Conservation (phyloP, 208 protist genomes). For the Herpetomonas tarakana region DNA sequence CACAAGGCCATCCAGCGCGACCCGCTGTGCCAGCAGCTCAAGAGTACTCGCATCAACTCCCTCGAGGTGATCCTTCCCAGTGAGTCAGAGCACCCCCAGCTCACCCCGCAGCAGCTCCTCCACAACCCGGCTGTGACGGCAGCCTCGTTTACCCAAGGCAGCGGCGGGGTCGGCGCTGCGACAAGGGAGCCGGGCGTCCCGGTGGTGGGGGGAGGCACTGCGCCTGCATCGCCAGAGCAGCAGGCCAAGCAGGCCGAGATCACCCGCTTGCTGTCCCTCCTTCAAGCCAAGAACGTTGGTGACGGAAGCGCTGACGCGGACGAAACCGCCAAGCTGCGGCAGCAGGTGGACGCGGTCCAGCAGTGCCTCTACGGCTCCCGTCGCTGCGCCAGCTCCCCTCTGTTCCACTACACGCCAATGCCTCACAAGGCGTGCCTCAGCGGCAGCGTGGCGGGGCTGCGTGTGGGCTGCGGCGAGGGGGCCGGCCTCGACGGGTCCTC, state of each 20-base stretch:
- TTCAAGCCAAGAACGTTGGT: neutral
- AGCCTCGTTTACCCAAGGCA: neutral
- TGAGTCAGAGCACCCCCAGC: neutral
- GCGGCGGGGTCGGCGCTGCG: no score
- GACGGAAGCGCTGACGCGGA: no score
- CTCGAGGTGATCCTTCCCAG: constrained; percentile 15
- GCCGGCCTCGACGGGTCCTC: constrained; percentile 7
- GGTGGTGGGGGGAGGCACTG: no score
- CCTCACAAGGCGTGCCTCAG: neutral
- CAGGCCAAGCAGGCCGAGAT: constrained; percentile 8
- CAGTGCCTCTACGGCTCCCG: neutral
- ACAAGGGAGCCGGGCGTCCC: no score
- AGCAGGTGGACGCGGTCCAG: neutral
- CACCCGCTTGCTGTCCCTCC: neutral
- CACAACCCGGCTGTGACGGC: neutral
- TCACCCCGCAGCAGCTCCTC: neutral
- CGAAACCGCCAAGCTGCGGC: neutral
- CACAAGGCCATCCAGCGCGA: neutral
- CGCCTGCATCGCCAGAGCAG: constrained; percentile 7
- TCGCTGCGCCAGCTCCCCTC: neutral
- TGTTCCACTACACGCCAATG: neutral
- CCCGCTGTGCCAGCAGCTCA: constrained; percentile 10
- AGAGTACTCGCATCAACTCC: constrained; percentile 10
- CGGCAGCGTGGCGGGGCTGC: constrained; percentile 5
- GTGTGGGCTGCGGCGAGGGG: constrained; percentile 10